Percentiles rank a stretch among this genome's conserved stretches.
Conservation (phyloP, 1,284 basidiomycete genomes). For the Fomitopsis schrenkii region DNA sequence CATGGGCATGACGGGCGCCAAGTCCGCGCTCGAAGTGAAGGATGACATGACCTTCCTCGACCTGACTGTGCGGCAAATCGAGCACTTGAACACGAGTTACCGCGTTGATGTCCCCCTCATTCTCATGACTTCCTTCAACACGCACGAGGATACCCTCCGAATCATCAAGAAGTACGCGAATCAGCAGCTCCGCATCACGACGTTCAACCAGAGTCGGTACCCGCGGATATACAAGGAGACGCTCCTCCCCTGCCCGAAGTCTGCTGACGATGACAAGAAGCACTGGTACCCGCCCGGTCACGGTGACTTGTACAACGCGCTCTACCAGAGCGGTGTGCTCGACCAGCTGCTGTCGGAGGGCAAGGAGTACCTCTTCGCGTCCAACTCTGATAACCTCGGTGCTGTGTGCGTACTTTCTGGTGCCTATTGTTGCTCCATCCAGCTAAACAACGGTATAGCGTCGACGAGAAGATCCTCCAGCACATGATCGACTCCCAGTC, state of each 20-base stretch:
- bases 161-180: slow-evolving; percentile 99
- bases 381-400: slow-evolving; percentile 98
- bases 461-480: slow-evolving; percentile 81
- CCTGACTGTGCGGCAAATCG: slow-evolving; percentile 95
- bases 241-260: slow-evolving; percentile 85
- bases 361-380: slow-evolving; percentile 99
- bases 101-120: slow-evolving; percentile 92
- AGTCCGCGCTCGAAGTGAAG: slow-evolving; percentile 90
- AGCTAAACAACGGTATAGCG: slow-evolving; percentile 23
- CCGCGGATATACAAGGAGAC: slow-evolving; percentile 97
- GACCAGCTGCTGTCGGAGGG: slow-evolving; percentile 94
- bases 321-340: slow-evolving; percentile 93
- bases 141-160: slow-evolving; percentile 93
- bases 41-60: slow-evolving; percentile 99
- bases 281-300: slow-evolving; percentile 99
- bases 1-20: slow-evolving; percentile 97
- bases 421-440: neutral
- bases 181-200: slow-evolving; percentile 93
- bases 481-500: slow-evolving; percentile 88
- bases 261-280: slow-evolving; percentile 89
- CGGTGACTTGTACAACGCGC: slow-evolving; percentile 94
- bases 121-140: slow-evolving; percentile 99
- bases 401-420: slow-evolving; percentile 56
- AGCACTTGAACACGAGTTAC: slow-evolving; percentile 75
- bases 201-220: slow-evolving; percentile 98